Conservation (phyloP, 805 yeast species). For the Saccharomycopsis fermentans region DNA sequence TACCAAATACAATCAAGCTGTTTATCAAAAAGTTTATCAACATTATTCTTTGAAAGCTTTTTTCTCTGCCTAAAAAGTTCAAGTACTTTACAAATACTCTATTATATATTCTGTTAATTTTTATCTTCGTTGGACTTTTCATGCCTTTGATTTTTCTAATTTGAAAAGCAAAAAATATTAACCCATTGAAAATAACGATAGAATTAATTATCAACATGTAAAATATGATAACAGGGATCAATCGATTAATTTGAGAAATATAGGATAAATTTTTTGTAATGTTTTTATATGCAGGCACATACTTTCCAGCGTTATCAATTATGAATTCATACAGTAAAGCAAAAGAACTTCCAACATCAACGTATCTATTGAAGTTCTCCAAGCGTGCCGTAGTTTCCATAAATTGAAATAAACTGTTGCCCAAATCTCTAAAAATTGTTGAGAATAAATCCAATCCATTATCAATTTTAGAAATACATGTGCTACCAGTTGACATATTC, state of each 20-base stretch:
- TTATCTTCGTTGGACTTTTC: neutral
- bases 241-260: neutral
- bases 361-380: neutral
- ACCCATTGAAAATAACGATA: neutral
- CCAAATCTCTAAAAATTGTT: slow-evolving; percentile 28
- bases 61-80: neutral
- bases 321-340: neutral
- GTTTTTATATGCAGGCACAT: neutral
- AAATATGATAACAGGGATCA: neutral
- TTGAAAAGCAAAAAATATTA: neutral
- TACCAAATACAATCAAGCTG: neutral
- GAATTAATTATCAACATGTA: neutral
- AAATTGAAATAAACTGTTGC: slow-evolving; percentile 24
- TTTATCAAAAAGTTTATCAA: slow-evolving; percentile 17
- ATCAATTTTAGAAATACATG: slow-evolving; percentile 20
- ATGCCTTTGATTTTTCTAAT: neutral
- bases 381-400: slow-evolving; percentile 2
- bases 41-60: neutral
- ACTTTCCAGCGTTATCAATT: neutral
- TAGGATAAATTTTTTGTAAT: neutral
- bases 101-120: too few relatives aligned
- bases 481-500: neutral
- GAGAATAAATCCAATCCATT: slow-evolving; percentile 29
- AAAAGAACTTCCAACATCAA: slow-evolving; percentile 1
- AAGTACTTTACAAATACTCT: neutral